These are phyloP conservation scores for Diplodia corticola DNA, from an alignment of 2,329 filamentous ascomycete genomes.

Conservation along the genomic window DNA sequence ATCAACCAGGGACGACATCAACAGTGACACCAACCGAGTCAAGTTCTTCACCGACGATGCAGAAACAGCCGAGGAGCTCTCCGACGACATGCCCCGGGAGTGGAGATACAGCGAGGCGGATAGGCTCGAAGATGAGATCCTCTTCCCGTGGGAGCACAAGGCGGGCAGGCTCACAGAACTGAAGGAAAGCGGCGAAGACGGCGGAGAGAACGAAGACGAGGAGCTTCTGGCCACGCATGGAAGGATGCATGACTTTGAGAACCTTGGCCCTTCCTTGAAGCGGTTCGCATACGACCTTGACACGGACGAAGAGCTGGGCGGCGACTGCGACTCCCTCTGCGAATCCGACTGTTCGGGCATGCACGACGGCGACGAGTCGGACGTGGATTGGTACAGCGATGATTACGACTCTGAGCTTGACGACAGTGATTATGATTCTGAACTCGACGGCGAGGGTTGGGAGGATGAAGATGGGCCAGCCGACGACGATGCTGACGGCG, in stretches of 20 bases:
- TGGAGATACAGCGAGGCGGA: slow-evolving; percentile 43
- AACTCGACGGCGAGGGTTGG: background rate
- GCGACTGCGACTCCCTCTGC: slow-evolving; percentile 18
- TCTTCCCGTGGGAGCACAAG: slow-evolving; percentile 43
- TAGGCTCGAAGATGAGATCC: slow-evolving; percentile 42
- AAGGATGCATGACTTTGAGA: slow-evolving; percentile 25
- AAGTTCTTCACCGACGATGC: background rate
- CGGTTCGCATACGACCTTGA: slow-evolving; percentile 29
- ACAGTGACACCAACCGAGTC: slow-evolving; percentile 28
- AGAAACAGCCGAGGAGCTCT: slow-evolving; percentile 21
- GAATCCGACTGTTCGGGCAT: background rate
- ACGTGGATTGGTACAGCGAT: background rate
- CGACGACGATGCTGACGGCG: background rate
- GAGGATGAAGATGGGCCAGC: background rate
- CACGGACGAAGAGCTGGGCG: slow-evolving; percentile 33
- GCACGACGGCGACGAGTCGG: background rate
- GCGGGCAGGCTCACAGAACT: background rate
- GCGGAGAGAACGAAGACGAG: background rate
- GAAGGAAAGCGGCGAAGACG: background rate
- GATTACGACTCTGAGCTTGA: slow-evolving; percentile 8
- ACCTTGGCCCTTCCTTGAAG: slow-evolving; percentile 23
- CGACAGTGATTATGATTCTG: slow-evolving; percentile 14
- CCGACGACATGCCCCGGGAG: slow-evolving; percentile 30
- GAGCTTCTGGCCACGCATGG: background rate
- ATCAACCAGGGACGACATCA: slow-evolving; percentile 30